These are phyloP conservation scores for Epichloe glyceriae DNA, from an alignment of 2,329 filamentous ascomycete species.

Conservation along the genomic window DNA sequence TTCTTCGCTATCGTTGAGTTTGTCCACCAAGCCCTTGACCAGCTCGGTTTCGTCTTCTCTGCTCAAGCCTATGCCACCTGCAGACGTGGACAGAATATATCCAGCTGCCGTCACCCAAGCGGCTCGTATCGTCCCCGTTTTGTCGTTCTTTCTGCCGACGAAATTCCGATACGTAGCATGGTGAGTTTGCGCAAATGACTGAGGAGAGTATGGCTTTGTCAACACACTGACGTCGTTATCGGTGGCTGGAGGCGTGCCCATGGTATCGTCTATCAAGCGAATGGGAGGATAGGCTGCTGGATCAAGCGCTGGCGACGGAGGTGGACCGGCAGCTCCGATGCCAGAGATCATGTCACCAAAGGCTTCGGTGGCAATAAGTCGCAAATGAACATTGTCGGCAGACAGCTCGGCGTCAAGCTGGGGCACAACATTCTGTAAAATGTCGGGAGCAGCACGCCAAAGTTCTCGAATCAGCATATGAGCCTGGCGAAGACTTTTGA, in stretches of 20 bases:
- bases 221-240: slow-evolving; percentile 48
- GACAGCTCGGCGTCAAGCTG: slow-evolving; percentile 86
- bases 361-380: slow-evolving; percentile 81
- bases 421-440: slow-evolving; percentile 85
- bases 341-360: slow-evolving; percentile 90
- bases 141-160: slow-evolving; percentile 74
- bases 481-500: slow-evolving; percentile 79
- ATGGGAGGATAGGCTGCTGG: slow-evolving; percentile 75
- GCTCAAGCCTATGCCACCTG: slow-evolving; percentile 77
- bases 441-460: slow-evolving; percentile 80
- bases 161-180: slow-evolving; percentile 71
- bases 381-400: slow-evolving; percentile 77
- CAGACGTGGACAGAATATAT: slow-evolving; percentile 80
- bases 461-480: slow-evolving; percentile 82
- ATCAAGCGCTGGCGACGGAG: slow-evolving; percentile 58
- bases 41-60: slow-evolving; percentile 68
- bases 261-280: slow-evolving; percentile 44
- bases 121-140: slow-evolving; percentile 66
- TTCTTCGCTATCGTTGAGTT: slow-evolving; percentile 79
- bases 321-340: slow-evolving; percentile 81
- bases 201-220: slow-evolving; percentile 71
- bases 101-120: slow-evolving; percentile 78
- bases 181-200: slow-evolving; percentile 80
- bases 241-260: slow-evolving; percentile 20
- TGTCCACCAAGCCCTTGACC: slow-evolving; percentile 61